Conservation (phyloP, 225 moss, liverwort and hornwort genomes). For the Antitrichia curtipendula region DNA sequence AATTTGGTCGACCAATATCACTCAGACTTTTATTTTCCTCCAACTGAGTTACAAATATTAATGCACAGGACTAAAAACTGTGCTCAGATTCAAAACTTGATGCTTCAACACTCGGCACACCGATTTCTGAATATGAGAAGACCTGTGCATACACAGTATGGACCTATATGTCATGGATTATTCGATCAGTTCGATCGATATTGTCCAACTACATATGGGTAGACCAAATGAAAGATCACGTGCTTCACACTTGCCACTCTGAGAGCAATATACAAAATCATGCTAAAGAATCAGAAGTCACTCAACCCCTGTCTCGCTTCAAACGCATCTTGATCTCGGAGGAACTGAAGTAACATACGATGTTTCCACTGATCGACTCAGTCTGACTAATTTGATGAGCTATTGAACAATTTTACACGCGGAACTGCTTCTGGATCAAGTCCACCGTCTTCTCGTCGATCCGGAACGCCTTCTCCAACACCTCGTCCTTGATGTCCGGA, state of each 20-base stretch:
- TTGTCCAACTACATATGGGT: not conserved
- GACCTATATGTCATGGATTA: not conserved
- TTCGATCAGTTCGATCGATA: not conserved
- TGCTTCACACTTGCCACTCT: not conserved
- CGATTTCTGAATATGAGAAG: not conserved
- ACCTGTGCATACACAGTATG: not conserved
- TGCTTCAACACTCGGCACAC: not conserved
- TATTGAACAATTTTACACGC: not conserved
- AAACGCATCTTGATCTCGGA: not conserved
- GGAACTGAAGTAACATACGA: not conserved
- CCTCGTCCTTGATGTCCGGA: not conserved
- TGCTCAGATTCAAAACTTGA: not conserved
- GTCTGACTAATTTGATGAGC: not conserved
- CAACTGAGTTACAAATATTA: not conserved
- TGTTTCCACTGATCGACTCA: not conserved
- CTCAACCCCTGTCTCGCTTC: not conserved
- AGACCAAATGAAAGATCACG: not conserved
- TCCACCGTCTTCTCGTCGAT: not conserved
- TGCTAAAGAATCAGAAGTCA: not conserved
- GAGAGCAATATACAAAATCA: not conserved
- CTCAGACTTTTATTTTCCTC: not conserved
- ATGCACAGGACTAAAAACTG: not conserved
- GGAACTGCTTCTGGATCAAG: not conserved
- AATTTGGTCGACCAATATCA: not conserved
- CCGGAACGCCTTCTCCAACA: not conserved